Evolutionary conservation across 2,329 filamentous ascomycete species (phyloP), one percentile per base, ranked within the genome.

Genomic region (Ploettnerulaceae sp.): DNA sequence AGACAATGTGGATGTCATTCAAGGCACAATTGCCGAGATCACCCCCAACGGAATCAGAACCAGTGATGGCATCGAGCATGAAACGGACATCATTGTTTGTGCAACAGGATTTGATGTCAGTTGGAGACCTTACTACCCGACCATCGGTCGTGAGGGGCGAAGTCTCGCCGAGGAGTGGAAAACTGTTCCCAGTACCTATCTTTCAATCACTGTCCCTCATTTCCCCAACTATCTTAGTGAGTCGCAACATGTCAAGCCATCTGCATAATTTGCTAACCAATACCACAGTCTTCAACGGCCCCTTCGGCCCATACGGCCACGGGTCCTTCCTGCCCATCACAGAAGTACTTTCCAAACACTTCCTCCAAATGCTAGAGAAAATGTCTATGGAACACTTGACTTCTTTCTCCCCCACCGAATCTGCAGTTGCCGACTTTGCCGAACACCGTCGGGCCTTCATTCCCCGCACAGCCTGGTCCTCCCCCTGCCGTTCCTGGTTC

Each of bases 351-450:
- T 49, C 47, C 5, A 49, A 52, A 24, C 46, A 52, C 31, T 52
- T 52, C 34, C 47, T 63, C 31, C 57, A 60, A 42, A 62, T 65
- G 57, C 51, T 61, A 7, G 53, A 57, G 26, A 66, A 65, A 47
- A 62, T 66, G 25, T 54, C 57, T 2, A 57, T 43, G 26, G 63
- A 66, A 20, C 55, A 67, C 35, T 64, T 67, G 8, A 59, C 45
- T 3, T 62, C 66, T 1, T 69, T 74, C 44, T 58, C 66, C 7
- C 69, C 74, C 6, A 73, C 71, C 54, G 57, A 63, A 1, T 67
- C 68, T 14, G 56, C 58, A 3, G 58, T 63, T 9, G 50, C 50
- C 15, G 62, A 64, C 34, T 66, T 64, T 39, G 51, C 45, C 9
- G 55, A 63, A 35, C 58, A 62, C 41, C 43, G 50, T 2, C 34